Percentiles rank a stretch among this genome's conserved stretches.
Evolutionary conservation across 352 stramenopile species (phyloP).

Genomic region (Phytophthora macrochlamydospora): DNA sequence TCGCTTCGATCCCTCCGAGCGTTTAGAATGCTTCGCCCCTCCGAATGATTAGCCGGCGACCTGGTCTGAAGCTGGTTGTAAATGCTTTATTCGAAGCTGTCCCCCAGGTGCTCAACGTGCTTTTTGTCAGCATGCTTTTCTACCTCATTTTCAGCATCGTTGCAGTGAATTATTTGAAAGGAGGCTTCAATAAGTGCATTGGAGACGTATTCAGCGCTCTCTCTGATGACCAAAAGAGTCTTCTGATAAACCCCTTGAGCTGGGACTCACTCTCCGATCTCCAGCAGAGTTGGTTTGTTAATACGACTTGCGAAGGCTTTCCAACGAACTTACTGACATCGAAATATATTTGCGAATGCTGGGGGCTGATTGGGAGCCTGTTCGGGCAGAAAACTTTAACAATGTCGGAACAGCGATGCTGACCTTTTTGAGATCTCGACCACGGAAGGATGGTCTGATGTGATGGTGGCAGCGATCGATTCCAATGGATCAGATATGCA

Average conservation of each 20-base stretch:
- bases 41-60: conserved; percentile 88
- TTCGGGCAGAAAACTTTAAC: conserved; percentile 85
- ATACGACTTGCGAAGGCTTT: conserved; percentile 6
- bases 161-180: conserved; percentile 94
- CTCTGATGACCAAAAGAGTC: conserved; percentile 39
- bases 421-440: conserved; percentile 94
- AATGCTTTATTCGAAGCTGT: conserved; percentile 91
- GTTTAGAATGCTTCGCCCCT: conserved; percentile 90
- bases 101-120: conserved; percentile 88
- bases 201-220: conserved; percentile 62
- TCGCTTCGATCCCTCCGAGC: conserved; percentile 84
- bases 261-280: conserved; percentile 42
- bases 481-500: conserved; percentile 91
- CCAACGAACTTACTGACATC: conserved; percentile 50
- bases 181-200: conserved; percentile 82
- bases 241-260: conserved; percentile 44
- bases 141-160: conserved; percentile 97
- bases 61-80: conserved; percentile 91
- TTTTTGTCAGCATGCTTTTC: conserved; percentile 92
- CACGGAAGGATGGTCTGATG: conserved; percentile 91
- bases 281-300: conserved; percentile 59
- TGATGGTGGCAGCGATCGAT: conserved; percentile 93
- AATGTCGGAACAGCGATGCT: conserved; percentile 83
- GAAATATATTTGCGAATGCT: conserved; percentile 74
- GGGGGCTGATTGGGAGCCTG: conserved; percentile 47